Conservation (phyloP, 306 rosid species). For the Heteromeles arbutifolia region DNA sequence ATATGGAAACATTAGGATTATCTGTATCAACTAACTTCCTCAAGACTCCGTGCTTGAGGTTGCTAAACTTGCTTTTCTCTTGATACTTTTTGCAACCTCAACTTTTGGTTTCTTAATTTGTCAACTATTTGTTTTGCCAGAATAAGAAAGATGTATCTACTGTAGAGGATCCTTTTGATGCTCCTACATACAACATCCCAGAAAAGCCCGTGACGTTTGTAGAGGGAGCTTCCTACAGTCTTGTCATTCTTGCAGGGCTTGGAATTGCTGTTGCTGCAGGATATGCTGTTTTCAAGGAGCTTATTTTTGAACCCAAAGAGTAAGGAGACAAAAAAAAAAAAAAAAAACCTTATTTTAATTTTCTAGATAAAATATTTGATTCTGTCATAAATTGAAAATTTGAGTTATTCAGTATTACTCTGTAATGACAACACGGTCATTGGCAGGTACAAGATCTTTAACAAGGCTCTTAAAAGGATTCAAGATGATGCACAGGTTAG, state of each 20-base stretch:
- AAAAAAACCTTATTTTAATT: not conserved
- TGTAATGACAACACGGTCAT: constrained; percentile 3
- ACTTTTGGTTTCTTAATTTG: constrained; percentile 7
- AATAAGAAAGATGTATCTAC: constrained; percentile 69
- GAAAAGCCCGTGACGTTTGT: constrained; percentile 82
- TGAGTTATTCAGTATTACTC: not conserved
- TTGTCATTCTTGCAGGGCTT: constrained; percentile 76
- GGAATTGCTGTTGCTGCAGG: constrained; percentile 84
- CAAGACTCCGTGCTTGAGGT: not conserved
- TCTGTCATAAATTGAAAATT: not conserved
- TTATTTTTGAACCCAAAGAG: constrained; percentile 93
- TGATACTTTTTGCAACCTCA: not conserved
- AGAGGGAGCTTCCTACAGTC: constrained; percentile 78
- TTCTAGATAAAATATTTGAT: not conserved
- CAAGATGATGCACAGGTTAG: constrained; percentile 83
- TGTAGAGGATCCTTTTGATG: constrained; percentile 73
- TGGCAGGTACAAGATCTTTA: constrained; percentile 72
- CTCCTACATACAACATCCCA: constrained; percentile 90
- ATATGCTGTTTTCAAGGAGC: constrained; percentile 92
- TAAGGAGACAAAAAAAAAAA: constrained; percentile 29
- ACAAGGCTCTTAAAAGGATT: constrained; percentile 76
- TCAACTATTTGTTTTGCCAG: constrained; percentile 35
- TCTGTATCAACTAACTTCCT: not conserved
- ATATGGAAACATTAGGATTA: not conserved
- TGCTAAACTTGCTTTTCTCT: not conserved